These are phyloP conservation scores for Cardamine chenopodiifolia DNA, from an alignment of 345 rosid genomes.

Conservation along the genomic window DNA sequence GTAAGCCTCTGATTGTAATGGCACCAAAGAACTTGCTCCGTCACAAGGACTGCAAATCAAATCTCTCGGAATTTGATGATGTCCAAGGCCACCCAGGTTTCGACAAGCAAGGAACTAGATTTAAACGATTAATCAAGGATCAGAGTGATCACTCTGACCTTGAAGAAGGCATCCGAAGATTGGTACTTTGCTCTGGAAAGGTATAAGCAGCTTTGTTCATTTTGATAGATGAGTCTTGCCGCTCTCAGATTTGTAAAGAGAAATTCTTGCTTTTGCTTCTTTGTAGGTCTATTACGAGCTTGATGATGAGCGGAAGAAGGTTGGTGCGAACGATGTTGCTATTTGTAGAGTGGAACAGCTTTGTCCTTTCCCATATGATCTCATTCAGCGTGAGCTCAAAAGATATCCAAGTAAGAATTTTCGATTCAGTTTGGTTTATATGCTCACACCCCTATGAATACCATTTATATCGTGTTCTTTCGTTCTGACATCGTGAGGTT, in stretches of 20 bases:
- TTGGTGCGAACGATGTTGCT: conserved; percentile 58
- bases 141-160: conserved; percentile 77
- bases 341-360: conserved; percentile 85
- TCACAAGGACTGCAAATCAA: conserved; percentile 90
- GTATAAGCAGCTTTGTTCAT: conserved; percentile 40
- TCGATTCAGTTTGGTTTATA: neutral
- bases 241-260: conserved; percentile 3
- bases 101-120: conserved; percentile 95
- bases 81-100: conserved; percentile 95
- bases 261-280: neutral
- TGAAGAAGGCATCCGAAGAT: conserved; percentile 83
- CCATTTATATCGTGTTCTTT: neutral
- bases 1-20: conserved; percentile 87
- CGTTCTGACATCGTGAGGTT: conserved; percentile 1
- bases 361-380: conserved; percentile 82
- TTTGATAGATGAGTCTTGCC: conserved; percentile 9
- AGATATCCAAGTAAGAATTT: conserved; percentile 58
- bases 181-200: conserved; percentile 95
- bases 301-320: conserved; percentile 65
- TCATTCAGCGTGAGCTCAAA: conserved; percentile 75
- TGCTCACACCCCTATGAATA: neutral
- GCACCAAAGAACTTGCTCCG: conserved; percentile 92
- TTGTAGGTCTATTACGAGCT: conserved; percentile 68
- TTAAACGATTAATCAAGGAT: conserved; percentile 89
- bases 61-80: conserved; percentile 91